Evolutionary conservation across 2,329 filamentous ascomycete genomes (phyloP), one percentile per base, ranked within the genome.

Genomic region (Huntiella abstrusa): DNA sequence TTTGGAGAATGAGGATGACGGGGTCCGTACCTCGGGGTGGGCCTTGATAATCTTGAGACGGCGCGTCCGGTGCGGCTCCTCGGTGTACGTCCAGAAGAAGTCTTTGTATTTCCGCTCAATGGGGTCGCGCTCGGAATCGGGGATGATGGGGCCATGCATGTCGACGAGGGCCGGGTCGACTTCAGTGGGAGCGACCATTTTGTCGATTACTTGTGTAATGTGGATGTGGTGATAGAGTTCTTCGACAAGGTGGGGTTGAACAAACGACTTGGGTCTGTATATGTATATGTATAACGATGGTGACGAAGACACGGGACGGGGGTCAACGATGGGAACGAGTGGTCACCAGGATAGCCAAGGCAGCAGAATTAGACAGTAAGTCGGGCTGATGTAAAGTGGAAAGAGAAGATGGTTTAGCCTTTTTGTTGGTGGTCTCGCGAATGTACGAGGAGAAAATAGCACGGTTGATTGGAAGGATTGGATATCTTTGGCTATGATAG

Each of bases 51-150:
- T 98, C 51, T 86, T 85, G 55, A 88, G 75, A 48, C 91, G 75
- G 55, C 91, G 72, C 32, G 88, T 91, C 54, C 86, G 77, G 64
- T 98, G 91, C 51, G 91, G 91, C 64, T 98, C 91, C 62, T 98
- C 91, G 7, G 91, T 95, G 60, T 98, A 96, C 36, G 91, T 94
- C 91, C 92, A 96, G 67, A 93, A 94, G 70, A 96, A 96, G 60
- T 71, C 62, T 45, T 62, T 57, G 48, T 64, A 51, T 46, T 51
- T 50, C 47, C 45, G 45, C 43, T 52, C 50, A 15, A 51, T 45
- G 13, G 47, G 45, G 13, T 50, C 43, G 15, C 48, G 41, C 19
- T 50, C 32, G 33, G 41, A 37, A 16, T 50, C 48, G 32, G 48
- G 41, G 15, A 47, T 36, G 22, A 34, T 15, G 35, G 44, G 37